phyloP scores from a whole-genome alignment of 441 rosid species.

The Raphanus hybrid region DNA sequence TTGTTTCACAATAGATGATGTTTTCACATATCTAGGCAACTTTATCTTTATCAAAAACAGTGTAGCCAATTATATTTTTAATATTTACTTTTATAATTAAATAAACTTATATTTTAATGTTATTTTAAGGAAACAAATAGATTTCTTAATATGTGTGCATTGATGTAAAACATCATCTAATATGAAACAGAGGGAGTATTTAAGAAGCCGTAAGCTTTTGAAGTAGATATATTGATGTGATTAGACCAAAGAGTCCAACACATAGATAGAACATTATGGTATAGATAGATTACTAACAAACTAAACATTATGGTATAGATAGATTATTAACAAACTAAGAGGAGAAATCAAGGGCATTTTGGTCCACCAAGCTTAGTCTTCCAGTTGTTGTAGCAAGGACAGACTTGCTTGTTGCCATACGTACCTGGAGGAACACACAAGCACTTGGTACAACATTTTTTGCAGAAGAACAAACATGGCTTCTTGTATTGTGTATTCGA shows the following conservation, averaged over 20 bases:
- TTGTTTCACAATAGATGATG: no score
- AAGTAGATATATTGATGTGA: background rate
- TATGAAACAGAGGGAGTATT: background rate
- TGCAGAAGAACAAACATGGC: conserved; percentile 76
- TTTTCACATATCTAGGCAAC: no score
- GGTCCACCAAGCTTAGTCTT: conserved; percentile 44
- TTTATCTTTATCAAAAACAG: no score
- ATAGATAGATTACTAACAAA: conserved; percentile 4
- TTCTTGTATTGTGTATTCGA: conserved; percentile 71
- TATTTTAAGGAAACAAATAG: no score
- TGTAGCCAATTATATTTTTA: no score
- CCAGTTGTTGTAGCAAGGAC: conserved; percentile 48
- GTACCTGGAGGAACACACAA: conserved; percentile 47
- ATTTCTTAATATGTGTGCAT: no score
- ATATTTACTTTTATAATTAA: no score
- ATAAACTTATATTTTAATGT: no score
- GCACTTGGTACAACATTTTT: conserved; percentile 65
- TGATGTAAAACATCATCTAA: no score
- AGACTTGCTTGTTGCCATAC: conserved; percentile 44
- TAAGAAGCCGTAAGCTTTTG: background rate
- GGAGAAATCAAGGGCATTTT: conserved; percentile 40
- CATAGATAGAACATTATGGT: background rate
- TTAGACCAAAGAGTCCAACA: background rate
- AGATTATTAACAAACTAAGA: conserved; percentile 17
- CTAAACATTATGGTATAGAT: background rate